Conservation (phyloP, 306 rosid species). For the Cucurbita pepo region DNA sequence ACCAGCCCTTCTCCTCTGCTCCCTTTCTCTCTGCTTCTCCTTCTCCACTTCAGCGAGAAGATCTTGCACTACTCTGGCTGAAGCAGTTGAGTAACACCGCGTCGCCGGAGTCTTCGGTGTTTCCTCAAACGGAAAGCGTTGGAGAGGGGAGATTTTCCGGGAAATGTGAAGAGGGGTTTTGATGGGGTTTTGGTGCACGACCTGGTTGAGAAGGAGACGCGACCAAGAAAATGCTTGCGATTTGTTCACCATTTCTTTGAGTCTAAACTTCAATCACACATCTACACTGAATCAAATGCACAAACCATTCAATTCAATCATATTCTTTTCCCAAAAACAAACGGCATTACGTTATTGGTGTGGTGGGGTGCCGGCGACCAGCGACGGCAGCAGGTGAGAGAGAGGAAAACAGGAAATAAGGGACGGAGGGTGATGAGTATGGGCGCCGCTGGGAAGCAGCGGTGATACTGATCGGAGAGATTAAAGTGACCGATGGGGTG, state of each 20-base stretch:
- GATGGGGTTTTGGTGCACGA: slow-evolving; percentile 12
- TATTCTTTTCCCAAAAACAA: not conserved
- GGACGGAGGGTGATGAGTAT: not conserved
- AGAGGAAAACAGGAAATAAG: not conserved
- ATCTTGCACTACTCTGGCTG: slow-evolving; percentile 23
- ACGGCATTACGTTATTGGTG: not conserved
- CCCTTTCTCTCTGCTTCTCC: slow-evolving; percentile 44
- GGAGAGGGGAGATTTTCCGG: slow-evolving; percentile 5
- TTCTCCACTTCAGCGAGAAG: slow-evolving; percentile 46
- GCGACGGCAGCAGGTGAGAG: not conserved
- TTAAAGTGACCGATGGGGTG: not conserved
- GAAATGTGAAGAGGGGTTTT: slow-evolving; percentile 10
- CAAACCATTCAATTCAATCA: not conserved
- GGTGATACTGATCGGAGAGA: not conserved
- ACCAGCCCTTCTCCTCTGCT: slow-evolving; percentile 37
- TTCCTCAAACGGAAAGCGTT: slow-evolving; percentile 6
- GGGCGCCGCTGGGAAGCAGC: not conserved
- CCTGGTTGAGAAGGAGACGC: slow-evolving; percentile 25
- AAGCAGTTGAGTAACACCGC: slow-evolving; percentile 26
- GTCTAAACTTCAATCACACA: not conserved
- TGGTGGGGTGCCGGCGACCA: not conserved
- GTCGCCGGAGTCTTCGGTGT: slow-evolving; percentile 3
- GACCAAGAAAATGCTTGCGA: slow-evolving; percentile 28
- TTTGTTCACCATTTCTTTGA: slow-evolving; percentile 9
- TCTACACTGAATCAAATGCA: not conserved